Evolutionary conservation across 2,329 filamentous ascomycete genomes (phyloP).

Genomic region (Metarhizium rileyi): DNA sequence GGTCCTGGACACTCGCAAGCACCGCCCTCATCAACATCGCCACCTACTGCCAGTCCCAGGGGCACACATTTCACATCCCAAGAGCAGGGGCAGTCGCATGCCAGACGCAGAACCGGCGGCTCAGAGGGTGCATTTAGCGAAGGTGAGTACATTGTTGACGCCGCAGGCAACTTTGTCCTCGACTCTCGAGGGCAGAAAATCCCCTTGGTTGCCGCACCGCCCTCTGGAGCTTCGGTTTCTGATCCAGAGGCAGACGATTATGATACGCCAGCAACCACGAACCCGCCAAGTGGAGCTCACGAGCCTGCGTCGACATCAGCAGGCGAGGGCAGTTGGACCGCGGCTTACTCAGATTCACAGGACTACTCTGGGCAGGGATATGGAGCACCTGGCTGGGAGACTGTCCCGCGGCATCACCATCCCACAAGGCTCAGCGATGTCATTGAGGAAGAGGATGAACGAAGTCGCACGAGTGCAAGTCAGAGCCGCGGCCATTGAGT

Average conservation of each 20-base stretch:
- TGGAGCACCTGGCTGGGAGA: constrained; percentile 63
- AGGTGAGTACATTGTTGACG: constrained; percentile 62
- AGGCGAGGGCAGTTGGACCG: constrained; percentile 29
- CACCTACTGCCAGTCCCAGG: constrained; percentile 18
- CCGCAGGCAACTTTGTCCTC: constrained; percentile 48
- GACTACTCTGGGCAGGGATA: constrained; percentile 62
- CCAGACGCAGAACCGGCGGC: constrained; percentile 15
- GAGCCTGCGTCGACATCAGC: constrained; percentile 21
- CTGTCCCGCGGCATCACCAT: constrained; percentile 71
- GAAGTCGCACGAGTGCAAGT: constrained; percentile 64
- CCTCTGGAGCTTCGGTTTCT: constrained; percentile 36
- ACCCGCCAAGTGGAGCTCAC: constrained; percentile 25
- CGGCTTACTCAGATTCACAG: constrained; percentile 30
- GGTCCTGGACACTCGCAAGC: constrained; percentile 30
- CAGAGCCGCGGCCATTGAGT: constrained; percentile 37
- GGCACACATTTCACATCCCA: constrained; percentile 17
- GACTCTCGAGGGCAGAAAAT: constrained; percentile 54
- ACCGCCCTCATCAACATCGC: constrained; percentile 30
- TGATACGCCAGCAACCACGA: constrained; percentile 40
- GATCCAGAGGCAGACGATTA: constrained; percentile 47
- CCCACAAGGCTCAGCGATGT: constrained; percentile 85
- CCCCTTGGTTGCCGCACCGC: constrained; percentile 34
- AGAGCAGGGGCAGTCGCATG: constrained; percentile 10
- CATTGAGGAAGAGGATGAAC: constrained; percentile 75
- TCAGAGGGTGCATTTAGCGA: constrained; percentile 57